phyloP scores from a whole-genome alignment of 73 alveolate species.

The Tetrahymena elliotti region DNA sequence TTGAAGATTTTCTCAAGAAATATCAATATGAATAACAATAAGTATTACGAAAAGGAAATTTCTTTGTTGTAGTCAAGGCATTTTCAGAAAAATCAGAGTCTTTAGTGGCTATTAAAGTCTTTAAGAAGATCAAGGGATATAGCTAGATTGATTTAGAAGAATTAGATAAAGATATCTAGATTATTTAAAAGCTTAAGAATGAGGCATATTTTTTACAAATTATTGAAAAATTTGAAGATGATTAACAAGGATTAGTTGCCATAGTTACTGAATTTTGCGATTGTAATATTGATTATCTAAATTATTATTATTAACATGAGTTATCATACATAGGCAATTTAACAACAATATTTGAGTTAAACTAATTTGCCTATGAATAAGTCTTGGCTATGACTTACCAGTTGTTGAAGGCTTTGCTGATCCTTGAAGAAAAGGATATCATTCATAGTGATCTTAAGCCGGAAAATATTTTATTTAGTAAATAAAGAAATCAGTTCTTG shows the following conservation, averaged over 20 bases:
- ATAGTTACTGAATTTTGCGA: not conserved
- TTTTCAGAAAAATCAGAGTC: too few species aligned
- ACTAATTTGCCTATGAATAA: not conserved
- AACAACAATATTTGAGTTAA: not conserved
- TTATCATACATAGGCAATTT: not conserved
- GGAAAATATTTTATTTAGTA: not conserved
- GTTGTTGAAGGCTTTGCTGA: not conserved
- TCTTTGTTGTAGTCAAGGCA: too few species aligned
- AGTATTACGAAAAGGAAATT: too few species aligned
- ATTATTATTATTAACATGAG: too few species aligned
- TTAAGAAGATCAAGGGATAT: too few species aligned
- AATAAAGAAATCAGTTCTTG: too few species aligned
- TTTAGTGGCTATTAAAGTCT: too few species aligned
- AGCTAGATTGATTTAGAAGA: too few species aligned
- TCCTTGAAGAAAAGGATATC: not conserved
- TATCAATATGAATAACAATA: too few species aligned
- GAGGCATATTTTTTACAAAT: not conserved
- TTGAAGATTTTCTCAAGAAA: too few species aligned
- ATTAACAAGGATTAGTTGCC: not conserved
- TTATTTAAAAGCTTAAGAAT: not conserved
- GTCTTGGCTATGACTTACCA: not conserved
- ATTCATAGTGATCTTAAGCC: not conserved
- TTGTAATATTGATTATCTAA: not conserved
- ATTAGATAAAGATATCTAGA: not conserved
- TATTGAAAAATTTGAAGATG: not conserved